Conservation (phyloP, 208 protist species). For the Crithidia fasciculata region DNA sequence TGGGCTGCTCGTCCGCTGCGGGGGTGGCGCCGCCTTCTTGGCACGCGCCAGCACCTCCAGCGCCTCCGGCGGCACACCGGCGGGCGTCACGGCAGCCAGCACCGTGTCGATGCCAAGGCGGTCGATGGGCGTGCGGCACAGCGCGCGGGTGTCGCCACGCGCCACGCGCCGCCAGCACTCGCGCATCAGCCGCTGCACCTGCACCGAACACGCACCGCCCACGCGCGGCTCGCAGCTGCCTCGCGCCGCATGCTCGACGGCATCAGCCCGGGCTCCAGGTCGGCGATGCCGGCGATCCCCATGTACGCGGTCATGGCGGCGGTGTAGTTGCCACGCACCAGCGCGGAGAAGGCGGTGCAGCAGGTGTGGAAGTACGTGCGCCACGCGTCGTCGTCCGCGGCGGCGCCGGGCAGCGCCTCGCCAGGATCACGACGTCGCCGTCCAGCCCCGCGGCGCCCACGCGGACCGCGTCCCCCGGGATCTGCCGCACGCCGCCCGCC, state of each 20-base stretch:
- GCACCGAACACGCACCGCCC: conserved; percentile 22
- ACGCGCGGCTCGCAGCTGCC: conserved; percentile 15
- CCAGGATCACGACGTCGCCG: conserved; percentile 28
- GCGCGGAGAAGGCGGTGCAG: conserved; percentile 36
- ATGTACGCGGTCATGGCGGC: conserved; percentile 33
- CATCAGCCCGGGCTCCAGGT: conserved; percentile 28
- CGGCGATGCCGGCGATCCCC: conserved; percentile 23
- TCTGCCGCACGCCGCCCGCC: too few relatives aligned
- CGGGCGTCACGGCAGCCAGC: not conserved
- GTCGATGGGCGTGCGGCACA: not conserved
- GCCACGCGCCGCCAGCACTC: conserved; percentile 19
- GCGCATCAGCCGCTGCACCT: conserved; percentile 30
- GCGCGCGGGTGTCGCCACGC: not conserved
- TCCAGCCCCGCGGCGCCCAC: conserved; percentile 3
- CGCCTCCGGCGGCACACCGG: too few relatives aligned
- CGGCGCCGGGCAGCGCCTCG: conserved; percentile 28
- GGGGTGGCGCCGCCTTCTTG: not conserved
- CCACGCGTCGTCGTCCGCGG: conserved; percentile 21
- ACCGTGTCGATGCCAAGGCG: conserved; percentile 17
- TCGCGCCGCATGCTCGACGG: conserved; percentile 24
- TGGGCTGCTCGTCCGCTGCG: not conserved
- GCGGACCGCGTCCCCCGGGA: not conserved
- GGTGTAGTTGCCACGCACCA: conserved; percentile 47
- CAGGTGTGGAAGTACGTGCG: conserved; percentile 21
- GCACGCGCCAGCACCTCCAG: too few relatives aligned